A percentile compares a stretch with the other conserved stretches of the same genome.
phyloP scores from a whole-genome alignment of 352 stramenopile genomes.

The Ophiocytium majus region DNA sequence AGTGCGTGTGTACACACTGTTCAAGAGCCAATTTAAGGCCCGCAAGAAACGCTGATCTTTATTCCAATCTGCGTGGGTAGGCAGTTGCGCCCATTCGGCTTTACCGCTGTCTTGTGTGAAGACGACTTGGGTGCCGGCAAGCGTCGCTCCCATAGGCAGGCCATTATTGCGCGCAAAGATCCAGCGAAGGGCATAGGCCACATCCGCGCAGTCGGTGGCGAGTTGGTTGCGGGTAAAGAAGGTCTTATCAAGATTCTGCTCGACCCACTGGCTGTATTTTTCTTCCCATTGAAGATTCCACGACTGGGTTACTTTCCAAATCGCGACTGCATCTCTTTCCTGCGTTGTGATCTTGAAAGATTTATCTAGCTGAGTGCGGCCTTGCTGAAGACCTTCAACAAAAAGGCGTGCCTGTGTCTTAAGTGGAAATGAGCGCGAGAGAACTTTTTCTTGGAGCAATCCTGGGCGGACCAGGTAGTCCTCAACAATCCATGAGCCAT shows the following conservation, averaged over 20 bases:
- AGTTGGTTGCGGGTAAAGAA: background rate
- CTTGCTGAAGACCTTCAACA: too few species aligned
- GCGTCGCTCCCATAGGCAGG: background rate
- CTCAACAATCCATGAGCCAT: too few species aligned
- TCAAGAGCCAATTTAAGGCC: background rate
- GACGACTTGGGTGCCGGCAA: background rate
- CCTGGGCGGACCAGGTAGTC: too few species aligned
- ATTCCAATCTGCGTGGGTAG: slow-evolving; percentile 5
- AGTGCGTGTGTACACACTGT: background rate
- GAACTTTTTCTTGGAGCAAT: too few species aligned
- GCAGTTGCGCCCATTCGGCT: background rate
- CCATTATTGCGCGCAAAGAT: slow-evolving; percentile 5
- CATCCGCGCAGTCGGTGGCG: background rate
- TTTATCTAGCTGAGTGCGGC: too few species aligned
- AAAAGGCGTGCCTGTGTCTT: too few species aligned
- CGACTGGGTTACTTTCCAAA: too few species aligned
- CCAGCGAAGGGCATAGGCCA: slow-evolving; percentile 8
- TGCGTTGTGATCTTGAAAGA: too few species aligned
- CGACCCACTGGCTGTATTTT: background rate
- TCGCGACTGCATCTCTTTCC: too few species aligned
- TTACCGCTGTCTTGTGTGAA: background rate
- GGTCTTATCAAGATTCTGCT: background rate
- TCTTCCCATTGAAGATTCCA: too few species aligned
- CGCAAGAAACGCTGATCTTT: background rate
- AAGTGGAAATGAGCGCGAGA: too few species aligned